Evolutionary conservation across 768 basidiomycete species (phyloP).

Genomic region (Pilatotrama ljubarskyi): DNA sequence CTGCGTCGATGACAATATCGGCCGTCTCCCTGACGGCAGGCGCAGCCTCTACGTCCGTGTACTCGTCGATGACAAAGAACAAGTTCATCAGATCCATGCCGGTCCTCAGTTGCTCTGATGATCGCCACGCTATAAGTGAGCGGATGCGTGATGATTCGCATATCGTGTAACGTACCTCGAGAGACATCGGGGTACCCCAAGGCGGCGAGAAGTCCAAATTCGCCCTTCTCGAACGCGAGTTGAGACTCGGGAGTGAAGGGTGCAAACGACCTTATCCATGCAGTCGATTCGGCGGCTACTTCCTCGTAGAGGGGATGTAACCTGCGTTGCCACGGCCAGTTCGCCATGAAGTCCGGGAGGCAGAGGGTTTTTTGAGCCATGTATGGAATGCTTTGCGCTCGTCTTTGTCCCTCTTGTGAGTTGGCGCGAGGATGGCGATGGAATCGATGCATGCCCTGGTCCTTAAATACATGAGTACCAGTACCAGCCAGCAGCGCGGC

Average conservation of each 20-base stretch:
- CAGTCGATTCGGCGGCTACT: background rate
- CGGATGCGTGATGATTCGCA: background rate
- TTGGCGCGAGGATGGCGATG: no score
- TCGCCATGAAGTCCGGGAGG: conserved; percentile 4
- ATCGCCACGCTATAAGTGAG: no score
- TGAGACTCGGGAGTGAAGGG: conserved; percentile 28
- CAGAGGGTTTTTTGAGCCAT: background rate
- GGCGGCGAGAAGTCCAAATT: conserved; percentile 14
- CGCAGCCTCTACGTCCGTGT: conserved; percentile 22
- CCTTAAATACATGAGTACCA: no score
- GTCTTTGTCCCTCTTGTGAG: no score
- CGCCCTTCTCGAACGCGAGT: conserved; percentile 27
- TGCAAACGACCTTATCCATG: conserved; percentile 21
- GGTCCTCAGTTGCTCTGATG: conserved; percentile 1
- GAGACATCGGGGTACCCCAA: background rate
- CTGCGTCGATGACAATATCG: conserved; percentile 25
- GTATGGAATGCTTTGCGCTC: no score
- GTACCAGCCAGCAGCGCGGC: no score
- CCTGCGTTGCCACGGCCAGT: conserved; percentile 10
- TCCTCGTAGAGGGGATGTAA: background rate
- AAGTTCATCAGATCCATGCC: conserved; percentile 25
- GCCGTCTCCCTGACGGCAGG: conserved; percentile 5
- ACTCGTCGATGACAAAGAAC: conserved; percentile 29
- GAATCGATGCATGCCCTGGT: no score
- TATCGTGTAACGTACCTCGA: background rate